A percentile compares a stretch with the other conserved stretches of the same genome.
These are phyloP conservation scores for Rhizopogon vinicolor DNA, from an alignment of 768 basidiomycete genomes.

Conservation along the genomic window DNA sequence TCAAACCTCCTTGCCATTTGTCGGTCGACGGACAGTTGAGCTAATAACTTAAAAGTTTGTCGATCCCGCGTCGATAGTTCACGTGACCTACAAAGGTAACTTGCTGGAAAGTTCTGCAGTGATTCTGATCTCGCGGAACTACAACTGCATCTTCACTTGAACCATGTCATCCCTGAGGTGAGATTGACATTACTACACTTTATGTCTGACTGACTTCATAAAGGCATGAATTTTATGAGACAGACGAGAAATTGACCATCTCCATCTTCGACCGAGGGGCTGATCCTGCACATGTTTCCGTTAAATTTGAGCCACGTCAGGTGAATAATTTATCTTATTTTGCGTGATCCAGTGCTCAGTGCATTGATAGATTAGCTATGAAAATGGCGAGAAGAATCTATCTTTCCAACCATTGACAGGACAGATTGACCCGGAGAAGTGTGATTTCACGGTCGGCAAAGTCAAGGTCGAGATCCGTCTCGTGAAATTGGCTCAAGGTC, in stretches of 20 bases:
- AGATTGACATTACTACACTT: not conserved
- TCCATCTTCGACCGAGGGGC: conserved; percentile 78
- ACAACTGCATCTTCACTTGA: not conserved
- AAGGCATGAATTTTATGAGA: conserved; percentile 88
- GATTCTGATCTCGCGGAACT: too few relatives aligned
- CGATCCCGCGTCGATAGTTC: not conserved
- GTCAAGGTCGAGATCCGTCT: conserved; percentile 88
- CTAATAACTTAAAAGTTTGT: not conserved
- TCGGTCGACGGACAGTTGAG: too few relatives aligned
- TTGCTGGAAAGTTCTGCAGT: conserved; percentile 22
- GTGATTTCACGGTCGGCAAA: conserved; percentile 67
- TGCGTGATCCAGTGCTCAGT: not conserved
- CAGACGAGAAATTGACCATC: conserved; percentile 67
- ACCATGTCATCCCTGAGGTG: conserved; percentile 27
- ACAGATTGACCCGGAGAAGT: conserved; percentile 62
- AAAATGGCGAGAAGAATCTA: conserved; percentile 66
- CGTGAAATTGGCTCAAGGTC: conserved; percentile 55
- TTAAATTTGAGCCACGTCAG: conserved; percentile 62
- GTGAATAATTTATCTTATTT: conserved; percentile 29
- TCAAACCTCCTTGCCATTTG: not conserved
- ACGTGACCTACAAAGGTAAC: conserved; percentile 15
- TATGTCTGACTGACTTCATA: not conserved
- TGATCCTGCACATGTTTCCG: conserved; percentile 55
- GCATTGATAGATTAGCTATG: conserved; percentile 32
- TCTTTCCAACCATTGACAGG: conserved; percentile 78